A percentile compares a stretch with the other conserved stretches of the same genome.
Conservation (phyloP, 2,329 filamentous ascomycete genomes). For the Pyrenochaeta sp. region DNA sequence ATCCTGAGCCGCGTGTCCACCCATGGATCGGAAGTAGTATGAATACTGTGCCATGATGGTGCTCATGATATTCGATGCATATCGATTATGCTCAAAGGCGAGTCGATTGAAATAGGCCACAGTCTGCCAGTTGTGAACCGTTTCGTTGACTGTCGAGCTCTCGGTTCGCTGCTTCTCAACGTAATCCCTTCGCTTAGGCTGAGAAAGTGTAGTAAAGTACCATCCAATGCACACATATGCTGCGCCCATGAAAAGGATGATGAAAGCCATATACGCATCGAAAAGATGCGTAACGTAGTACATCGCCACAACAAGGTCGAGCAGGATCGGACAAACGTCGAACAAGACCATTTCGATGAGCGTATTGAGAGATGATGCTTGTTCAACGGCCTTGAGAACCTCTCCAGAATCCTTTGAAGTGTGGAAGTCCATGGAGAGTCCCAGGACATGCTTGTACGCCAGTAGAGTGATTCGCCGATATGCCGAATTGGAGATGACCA, state of each 20-base stretch:
- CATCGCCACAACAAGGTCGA: slow-evolving; percentile 69
- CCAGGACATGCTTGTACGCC: slow-evolving; percentile 72
- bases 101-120: slow-evolving; percentile 67
- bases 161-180: slow-evolving; percentile 58
- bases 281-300: slow-evolving; percentile 68
- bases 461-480: slow-evolving; percentile 66
- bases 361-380: slow-evolving; percentile 66
- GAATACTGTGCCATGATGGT: slow-evolving; percentile 45
- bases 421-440: slow-evolving; percentile 75
- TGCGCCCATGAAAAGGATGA: slow-evolving; percentile 47
- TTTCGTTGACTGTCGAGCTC: slow-evolving; percentile 64
- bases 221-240: slow-evolving; percentile 62
- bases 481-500: slow-evolving; percentile 64
- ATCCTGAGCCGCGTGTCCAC: slow-evolving; percentile 52
- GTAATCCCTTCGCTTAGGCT: slow-evolving; percentile 49
- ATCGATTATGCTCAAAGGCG: slow-evolving; percentile 61
- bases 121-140: slow-evolving; percentile 67
- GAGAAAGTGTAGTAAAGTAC: slow-evolving; percentile 54
- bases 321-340: slow-evolving; percentile 66
- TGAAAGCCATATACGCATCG: slow-evolving; percentile 59
- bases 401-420: slow-evolving; percentile 70
- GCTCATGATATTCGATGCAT: slow-evolving; percentile 49
- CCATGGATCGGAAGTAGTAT: slow-evolving; percentile 41
- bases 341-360: slow-evolving; percentile 68
- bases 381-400: slow-evolving; percentile 69